These are phyloP conservation scores for Lepidium aucheri DNA, from an alignment of 345 rosid species.

Conservation along the genomic window DNA sequence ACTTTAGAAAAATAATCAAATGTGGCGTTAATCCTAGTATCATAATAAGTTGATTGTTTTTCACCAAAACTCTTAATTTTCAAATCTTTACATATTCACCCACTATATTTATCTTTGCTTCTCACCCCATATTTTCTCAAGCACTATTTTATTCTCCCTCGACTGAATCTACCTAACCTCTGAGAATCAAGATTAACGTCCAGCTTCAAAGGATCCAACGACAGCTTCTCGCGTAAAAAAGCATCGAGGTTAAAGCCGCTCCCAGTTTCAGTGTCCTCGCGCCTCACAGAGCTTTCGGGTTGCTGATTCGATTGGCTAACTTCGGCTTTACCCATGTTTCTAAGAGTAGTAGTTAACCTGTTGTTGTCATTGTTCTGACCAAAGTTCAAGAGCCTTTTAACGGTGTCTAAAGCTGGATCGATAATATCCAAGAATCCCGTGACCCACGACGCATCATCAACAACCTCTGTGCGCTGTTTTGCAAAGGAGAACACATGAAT, in stretches of 20 bases:
- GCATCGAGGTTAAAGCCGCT: conserved; percentile 54
- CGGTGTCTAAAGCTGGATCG: conserved; percentile 88
- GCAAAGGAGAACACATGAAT: conserved; percentile 2
- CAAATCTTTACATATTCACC: neutral
- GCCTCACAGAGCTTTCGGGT: conserved; percentile 10
- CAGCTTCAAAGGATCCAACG: conserved; percentile 51
- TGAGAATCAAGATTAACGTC: conserved; percentile 40
- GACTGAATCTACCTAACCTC: conserved; percentile 37
- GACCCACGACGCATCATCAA: conserved; percentile 91
- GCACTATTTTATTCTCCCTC: conserved; percentile 19
- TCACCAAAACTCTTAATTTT: neutral
- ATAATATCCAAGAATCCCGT: conserved; percentile 73
- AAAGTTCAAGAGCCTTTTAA: conserved; percentile 73
- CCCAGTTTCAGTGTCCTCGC: conserved; percentile 26
- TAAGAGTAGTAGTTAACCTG: conserved; percentile 27
- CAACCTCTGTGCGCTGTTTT: conserved; percentile 80
- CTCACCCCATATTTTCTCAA: neutral
- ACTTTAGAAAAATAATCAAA: too few species aligned
- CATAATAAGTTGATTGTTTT: neutral
- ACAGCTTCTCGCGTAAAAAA: conserved; percentile 44
- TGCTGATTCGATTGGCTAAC: conserved; percentile 24
- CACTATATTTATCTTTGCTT: neutral
- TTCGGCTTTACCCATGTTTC: conserved; percentile 12
- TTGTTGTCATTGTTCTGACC: conserved; percentile 36
- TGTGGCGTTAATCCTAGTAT: too few species aligned